Base-by-base conservation (phyloP, 495 filamentous ascomycete species). In the Podospora pseudopauciseta region DNA sequence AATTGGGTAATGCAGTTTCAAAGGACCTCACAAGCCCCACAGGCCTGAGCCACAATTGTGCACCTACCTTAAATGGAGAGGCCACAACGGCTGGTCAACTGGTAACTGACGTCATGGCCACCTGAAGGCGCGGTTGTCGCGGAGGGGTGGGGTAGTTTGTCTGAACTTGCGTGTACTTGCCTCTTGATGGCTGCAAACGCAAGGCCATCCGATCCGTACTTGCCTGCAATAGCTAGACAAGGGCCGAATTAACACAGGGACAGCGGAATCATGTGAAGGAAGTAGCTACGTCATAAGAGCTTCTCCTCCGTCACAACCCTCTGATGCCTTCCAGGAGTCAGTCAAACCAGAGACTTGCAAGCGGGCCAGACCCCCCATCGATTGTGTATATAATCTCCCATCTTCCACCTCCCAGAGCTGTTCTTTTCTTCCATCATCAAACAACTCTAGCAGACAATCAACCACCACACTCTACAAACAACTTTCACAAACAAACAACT, bases 401-500 rank as follows among this genome's bases (percentile, higher is more conserved):
- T 60, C 67, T 69, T 67, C 63, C 65, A 70, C 57, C 49, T 55
- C 53, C 53, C 27, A 11, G 49, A 62, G 2, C 32, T n/a, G 1
- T 27, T 44, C 67, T 56, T 67, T 66, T 65, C 65, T 71, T 65
- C 69, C 70, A 72, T 72, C 73, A 73, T 68, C 71, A 72, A 64
- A 72, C 68, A 72, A 70, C 57, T 30, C 30, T 62, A 67, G 39
- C 60, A 68, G 60, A 44, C 70, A 73, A 68, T 60, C 39, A 60
- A 60, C 18, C 39, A 54, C 44, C 23, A 64, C 64, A 68, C 59
- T 66, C 64, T 68, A 66, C 54, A 73, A 56, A 67, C 68, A 70
- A 73, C 70, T 60, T 71, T 73, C 71, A 79, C 72, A 68, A 71
- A 70, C 73, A 73, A 71, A 74, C 69, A 62, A 64, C 65, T 64